These are phyloP conservation scores for Mucor saturninus DNA, from an alignment of 371 early-diverging fungal species.

Conservation along the genomic window DNA sequence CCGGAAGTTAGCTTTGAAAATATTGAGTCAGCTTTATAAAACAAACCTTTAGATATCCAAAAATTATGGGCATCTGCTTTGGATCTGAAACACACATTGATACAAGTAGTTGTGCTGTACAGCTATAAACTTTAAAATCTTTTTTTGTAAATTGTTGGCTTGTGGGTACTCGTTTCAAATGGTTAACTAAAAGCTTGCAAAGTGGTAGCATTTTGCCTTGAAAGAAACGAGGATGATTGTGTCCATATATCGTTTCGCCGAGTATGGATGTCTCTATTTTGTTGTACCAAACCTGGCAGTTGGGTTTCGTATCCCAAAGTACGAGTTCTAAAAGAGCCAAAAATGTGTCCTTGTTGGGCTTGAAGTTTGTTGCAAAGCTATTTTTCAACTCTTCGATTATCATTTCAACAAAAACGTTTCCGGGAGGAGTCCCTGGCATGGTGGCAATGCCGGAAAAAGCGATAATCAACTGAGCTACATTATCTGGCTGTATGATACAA, in stretches of 20 bases:
- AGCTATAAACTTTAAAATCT: conserved; percentile 52
- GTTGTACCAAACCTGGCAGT: conserved; percentile 41
- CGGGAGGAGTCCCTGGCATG: conserved; percentile 35
- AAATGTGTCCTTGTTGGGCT: conserved; percentile 50
- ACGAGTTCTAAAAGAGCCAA: conserved; percentile 47
- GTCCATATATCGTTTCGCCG: conserved; percentile 19
- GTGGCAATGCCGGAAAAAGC: conserved; percentile 38
- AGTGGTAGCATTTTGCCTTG: conserved; percentile 30
- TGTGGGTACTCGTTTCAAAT: conserved; percentile 38
- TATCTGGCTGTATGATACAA: conserved; percentile 44
- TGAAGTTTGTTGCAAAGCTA: conserved; percentile 21
- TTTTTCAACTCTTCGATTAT: conserved; percentile 51
- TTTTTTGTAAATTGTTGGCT: conserved; percentile 53
- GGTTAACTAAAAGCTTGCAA: conserved; percentile 38
- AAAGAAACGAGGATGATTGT: conserved; percentile 39
- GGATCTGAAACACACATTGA: conserved; percentile 40
- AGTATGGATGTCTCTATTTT: conserved; percentile 35
- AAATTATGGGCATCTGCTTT: conserved; percentile 30
- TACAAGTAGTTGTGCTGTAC: conserved; percentile 41
- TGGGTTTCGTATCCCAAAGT: conserved; percentile 46
- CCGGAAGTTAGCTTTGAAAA: background rate
- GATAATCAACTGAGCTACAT: conserved; percentile 45
- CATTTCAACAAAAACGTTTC: conserved; percentile 49
- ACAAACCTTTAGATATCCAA: conserved; percentile 47
- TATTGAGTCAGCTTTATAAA: background rate